These are phyloP conservation scores for Pulveroboletus frians DNA, from an alignment of 768 basidiomycete species.

Conservation along the genomic window DNA sequence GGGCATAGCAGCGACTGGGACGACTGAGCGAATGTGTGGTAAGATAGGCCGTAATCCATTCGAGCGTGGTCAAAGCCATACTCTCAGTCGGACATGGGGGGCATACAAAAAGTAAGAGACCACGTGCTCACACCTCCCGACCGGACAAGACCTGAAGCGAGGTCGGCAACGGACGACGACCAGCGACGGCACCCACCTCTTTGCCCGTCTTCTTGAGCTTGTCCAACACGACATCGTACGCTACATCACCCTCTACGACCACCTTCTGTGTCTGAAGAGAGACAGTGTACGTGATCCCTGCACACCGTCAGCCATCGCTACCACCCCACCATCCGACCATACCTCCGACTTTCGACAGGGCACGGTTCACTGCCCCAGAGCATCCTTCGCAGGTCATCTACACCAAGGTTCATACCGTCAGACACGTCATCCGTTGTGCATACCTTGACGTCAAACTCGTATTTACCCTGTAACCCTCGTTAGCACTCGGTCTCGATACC, in stretches of 20 bases:
- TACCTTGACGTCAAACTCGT: slow-evolving; percentile 85
- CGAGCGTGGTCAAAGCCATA: slow-evolving; percentile 37
- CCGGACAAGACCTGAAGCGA: slow-evolving; percentile 42
- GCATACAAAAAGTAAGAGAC: too few relatives aligned
- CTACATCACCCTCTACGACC: slow-evolving; percentile 51
- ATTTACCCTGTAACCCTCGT: slow-evolving; percentile 28
- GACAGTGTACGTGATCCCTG: slow-evolving; percentile 46
- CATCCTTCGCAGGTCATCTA: slow-evolving; percentile 89
- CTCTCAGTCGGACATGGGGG: too few relatives aligned
- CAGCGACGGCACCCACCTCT: slow-evolving; percentile 45
- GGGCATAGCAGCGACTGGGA: slow-evolving; percentile 51
- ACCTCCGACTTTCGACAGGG: slow-evolving; percentile 58
- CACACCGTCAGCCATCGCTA: background rate
- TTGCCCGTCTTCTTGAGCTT: slow-evolving; percentile 92
- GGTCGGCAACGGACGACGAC: background rate
- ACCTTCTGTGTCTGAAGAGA: slow-evolving; percentile 69
- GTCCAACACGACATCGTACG: slow-evolving; percentile 60
- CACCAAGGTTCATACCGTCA: background rate
- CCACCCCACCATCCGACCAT: background rate
- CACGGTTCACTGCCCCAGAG: slow-evolving; percentile 75
- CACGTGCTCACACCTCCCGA: slow-evolving; percentile 3
- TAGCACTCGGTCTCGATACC: background rate
- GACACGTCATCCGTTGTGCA: background rate
- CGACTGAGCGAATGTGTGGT: slow-evolving; percentile 49
- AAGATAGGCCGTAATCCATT: slow-evolving; percentile 56